Percentiles rank a stretch among this genome's conserved stretches.
phyloP scores from a whole-genome alignment of 768 basidiomycete species.

The Mrakia frigida region DNA sequence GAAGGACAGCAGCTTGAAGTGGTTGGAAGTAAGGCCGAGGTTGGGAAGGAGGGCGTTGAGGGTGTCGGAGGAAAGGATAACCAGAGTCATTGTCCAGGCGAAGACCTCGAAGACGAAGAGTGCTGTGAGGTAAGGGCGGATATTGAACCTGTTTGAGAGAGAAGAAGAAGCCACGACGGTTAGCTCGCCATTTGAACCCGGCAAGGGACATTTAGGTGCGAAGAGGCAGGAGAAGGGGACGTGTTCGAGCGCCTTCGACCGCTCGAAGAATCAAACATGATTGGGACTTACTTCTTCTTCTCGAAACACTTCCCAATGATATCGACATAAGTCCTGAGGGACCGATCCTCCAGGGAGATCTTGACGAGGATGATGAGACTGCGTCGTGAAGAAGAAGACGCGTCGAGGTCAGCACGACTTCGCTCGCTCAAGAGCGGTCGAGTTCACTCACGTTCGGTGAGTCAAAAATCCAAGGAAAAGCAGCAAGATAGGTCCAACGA shows the following conservation, averaged over 20 bases:
- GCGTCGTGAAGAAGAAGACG: slow-evolving; percentile 8
- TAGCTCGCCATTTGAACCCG: too few relatives aligned
- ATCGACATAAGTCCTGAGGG: slow-evolving; percentile 76
- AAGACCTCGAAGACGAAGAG: slow-evolving; percentile 86
- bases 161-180: too few relatives aligned
- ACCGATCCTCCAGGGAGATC: slow-evolving; percentile 65
- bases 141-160: slow-evolving; percentile 48
- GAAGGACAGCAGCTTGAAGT: background rate
- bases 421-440: background rate
- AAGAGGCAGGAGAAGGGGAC: too few relatives aligned
- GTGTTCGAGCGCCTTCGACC: too few relatives aligned
- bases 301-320: slow-evolving; percentile 83
- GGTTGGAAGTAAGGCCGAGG: slow-evolving; percentile 50
- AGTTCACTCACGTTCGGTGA: slow-evolving; percentile 72
- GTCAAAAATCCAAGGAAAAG: slow-evolving; percentile 71
- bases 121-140: slow-evolving; percentile 34
- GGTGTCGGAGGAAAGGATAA: slow-evolving; percentile 58
- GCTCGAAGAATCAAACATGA: too few relatives aligned
- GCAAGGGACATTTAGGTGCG: too few relatives aligned
- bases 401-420: background rate
- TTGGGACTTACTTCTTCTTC: slow-evolving; percentile 38
- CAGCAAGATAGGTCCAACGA: slow-evolving; percentile 66
- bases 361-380: slow-evolving; percentile 82
- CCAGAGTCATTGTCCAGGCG: slow-evolving; percentile 48
- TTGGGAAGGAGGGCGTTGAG: slow-evolving; percentile 66